Percentiles rank a stretch among this genome's conserved stretches.
Evolutionary conservation across 306 rosid genomes (phyloP).

Genomic region (Hippophae tibetana): DNA sequence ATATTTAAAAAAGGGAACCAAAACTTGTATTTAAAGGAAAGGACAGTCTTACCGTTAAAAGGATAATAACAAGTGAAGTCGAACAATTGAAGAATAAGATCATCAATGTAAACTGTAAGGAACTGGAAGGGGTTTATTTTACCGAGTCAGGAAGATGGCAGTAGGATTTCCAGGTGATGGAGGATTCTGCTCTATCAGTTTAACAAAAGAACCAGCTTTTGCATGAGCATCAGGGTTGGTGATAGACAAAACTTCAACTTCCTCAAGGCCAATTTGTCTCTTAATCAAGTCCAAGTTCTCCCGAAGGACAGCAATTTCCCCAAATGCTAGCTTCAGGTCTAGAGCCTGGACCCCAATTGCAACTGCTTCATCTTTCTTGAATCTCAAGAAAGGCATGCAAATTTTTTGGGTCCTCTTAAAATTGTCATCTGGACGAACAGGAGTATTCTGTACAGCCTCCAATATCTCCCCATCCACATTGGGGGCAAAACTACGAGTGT

Average conservation of each 20-base stretch:
- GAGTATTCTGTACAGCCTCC: slow-evolving; percentile 48
- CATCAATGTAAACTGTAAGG: background rate
- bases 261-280: slow-evolving; percentile 71
- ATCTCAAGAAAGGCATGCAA: slow-evolving; percentile 83
- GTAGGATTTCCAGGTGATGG: slow-evolving; percentile 88
- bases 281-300: slow-evolving; percentile 71
- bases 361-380: slow-evolving; percentile 64
- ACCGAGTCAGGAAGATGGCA: slow-evolving; percentile 57
- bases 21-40: too few relatives aligned
- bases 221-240: slow-evolving; percentile 44
- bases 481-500: slow-evolving; percentile 37
- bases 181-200: slow-evolving; percentile 57
- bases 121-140: background rate
- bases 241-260: slow-evolving; percentile 55
- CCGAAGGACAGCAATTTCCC: slow-evolving; percentile 69
- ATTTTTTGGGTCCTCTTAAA: slow-evolving; percentile 56
- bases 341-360: slow-evolving; percentile 65
- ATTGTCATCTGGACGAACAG: slow-evolving; percentile 49
- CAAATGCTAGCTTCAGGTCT: slow-evolving; percentile 66
- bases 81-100: background rate
- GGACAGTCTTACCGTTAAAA: too few relatives aligned
- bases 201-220: slow-evolving; percentile 54
- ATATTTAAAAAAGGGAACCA: too few relatives aligned
- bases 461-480: slow-evolving; percentile 48
- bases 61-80: background rate